Evolutionary conservation across 495 filamentous ascomycete species (phyloP), one percentile per base, ranked within the genome.

Genomic region (Trichoderma parareesei): DNA sequence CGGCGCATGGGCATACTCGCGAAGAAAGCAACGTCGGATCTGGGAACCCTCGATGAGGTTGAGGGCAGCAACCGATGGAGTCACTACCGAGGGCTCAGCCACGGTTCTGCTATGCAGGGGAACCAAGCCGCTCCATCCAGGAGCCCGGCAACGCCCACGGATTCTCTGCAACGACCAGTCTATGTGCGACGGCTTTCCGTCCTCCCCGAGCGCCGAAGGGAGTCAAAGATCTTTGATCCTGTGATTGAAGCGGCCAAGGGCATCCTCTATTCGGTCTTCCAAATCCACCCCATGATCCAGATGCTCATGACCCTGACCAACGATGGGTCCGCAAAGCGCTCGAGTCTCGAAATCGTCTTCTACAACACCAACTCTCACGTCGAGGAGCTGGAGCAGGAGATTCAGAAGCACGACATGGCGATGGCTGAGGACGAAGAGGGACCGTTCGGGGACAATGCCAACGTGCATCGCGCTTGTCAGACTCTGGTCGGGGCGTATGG

Each of bases 1-100:
- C 65, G 81, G 69, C 85, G 93, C 6, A 96, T 96, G 90, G 93
- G 92, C 5, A 87, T 95, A 38, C 86, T 97, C 38, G 87, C 85
- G 10, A 87, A 83, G 67, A 90, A 91, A 70, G 82, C 87, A 35
- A 84, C 85, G 14, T 48, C 61, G 5, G 91, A 92, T 63, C 77
- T 95, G 10, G 85, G 85, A 35, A 88, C 89, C 0, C 75, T 96
- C 16, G 85, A 93, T 64, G 92, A 97, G 71, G 84, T 77, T 11
- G 81, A 86, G 60, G 79, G 84, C 5, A 80, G 76, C 66, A 88
- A 90, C 67, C 83, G 89, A 62, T 88, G 89, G 73, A 92, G 88
- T 72, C 90, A 93, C 73, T 84, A 90, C 68, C 87, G 91, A 66
- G 91, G 90, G 55, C 84, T 93, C 66, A 92, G 90, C 67, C 87